Base-by-base conservation (phyloP, 164 flowering plant genomes). In the Berberis thunbergii region DNA sequence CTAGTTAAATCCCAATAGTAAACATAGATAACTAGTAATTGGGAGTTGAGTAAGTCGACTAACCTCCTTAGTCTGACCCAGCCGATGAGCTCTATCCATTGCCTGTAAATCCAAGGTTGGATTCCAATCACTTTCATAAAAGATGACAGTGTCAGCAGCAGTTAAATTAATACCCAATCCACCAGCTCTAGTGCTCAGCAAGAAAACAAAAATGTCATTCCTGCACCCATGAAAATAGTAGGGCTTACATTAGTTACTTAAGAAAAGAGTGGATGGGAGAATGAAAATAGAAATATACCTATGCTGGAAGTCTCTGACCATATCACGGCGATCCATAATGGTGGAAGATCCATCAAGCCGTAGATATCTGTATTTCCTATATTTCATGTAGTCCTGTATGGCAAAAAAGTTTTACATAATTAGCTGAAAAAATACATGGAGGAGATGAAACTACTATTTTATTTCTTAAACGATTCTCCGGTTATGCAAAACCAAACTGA, bases 81-180 rank as follows among this genome's bases (percentile, higher is more conserved):
- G 73, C 3, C 99, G 84, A 67, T 95, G 99, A 61, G 99, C 99
- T 80, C 99, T 85, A 64, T 95, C 99, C 99, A 95, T 95, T 52
- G 99, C 99, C 69, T 95, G 99, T 68, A 89, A 70, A 84, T 95
- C 99, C 75, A 95, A 71, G 10, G 99, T 95, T 26, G 99, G 99
- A 78, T 95, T 95, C 99, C 99, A 95, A 72, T 95, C 98, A 74
- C 98, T 95, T 78, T 95, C 99, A 77, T 95, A 95, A 63, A 95
- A 95, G 62, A 95, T 91, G 71, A 91, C 97, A 52, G 99, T 95
- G 75, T 95, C 99, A 69, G 99, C 99, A 63, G 99, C 98, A 61
- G 99, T 95, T 84, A 95, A 82, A 74, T 95, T 95, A 59, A 95
- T 95, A 57, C 99, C 99, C 67, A 95, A 81, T 43, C 98, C 99